Evolutionary conservation across 495 filamentous ascomycete species (phyloP).

Genomic region (Umbilicaria muhlenbergii): DNA sequence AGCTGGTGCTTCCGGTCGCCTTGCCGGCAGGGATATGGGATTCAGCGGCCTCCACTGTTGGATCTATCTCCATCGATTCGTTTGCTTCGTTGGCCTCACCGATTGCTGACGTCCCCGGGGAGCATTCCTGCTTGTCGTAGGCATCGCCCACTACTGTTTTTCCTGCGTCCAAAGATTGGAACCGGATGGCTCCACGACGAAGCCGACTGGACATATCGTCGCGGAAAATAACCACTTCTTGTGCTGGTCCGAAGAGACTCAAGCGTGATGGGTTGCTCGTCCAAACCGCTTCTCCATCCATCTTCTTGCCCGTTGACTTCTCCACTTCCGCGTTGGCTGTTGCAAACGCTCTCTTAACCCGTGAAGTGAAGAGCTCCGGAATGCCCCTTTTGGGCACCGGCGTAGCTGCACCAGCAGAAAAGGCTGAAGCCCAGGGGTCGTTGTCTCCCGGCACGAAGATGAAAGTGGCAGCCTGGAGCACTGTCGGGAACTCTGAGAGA

Average conservation of each 20-base stretch:
- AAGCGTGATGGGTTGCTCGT: constrained; percentile 73
- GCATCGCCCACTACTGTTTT: constrained; percentile 13
- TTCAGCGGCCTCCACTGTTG: constrained; percentile 7
- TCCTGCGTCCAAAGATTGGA: constrained; percentile 23
- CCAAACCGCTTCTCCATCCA: constrained; percentile 63
- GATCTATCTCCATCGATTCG: constrained; percentile 33
- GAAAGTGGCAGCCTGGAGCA: constrained; percentile 68
- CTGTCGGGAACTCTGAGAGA: constrained; percentile 69
- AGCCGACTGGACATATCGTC: constrained; percentile 73
- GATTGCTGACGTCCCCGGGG: constrained; percentile 7
- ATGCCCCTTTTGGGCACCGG: constrained; percentile 56
- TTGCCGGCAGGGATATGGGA: constrained; percentile 8
- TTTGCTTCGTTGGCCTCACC: constrained; percentile 2
- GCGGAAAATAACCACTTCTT: constrained; percentile 73
- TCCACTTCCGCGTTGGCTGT: constrained; percentile 52
- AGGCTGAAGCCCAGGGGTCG: constrained; percentile 83
- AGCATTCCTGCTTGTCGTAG: constrained; percentile 4
- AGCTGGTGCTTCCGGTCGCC: constrained; percentile 8
- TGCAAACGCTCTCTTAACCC: constrained; percentile 66
- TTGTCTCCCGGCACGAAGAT: constrained; percentile 91
- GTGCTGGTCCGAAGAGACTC: constrained; percentile 65
- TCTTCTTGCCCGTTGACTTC: constrained; percentile 22
- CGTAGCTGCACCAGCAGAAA: constrained; percentile 66
- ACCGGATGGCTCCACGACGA: constrained; percentile 53
- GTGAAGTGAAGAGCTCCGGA: constrained; percentile 74